phyloP scores from a whole-genome alignment of 352 stramenopile genomes.

The Elongisporangium senticosum region DNA sequence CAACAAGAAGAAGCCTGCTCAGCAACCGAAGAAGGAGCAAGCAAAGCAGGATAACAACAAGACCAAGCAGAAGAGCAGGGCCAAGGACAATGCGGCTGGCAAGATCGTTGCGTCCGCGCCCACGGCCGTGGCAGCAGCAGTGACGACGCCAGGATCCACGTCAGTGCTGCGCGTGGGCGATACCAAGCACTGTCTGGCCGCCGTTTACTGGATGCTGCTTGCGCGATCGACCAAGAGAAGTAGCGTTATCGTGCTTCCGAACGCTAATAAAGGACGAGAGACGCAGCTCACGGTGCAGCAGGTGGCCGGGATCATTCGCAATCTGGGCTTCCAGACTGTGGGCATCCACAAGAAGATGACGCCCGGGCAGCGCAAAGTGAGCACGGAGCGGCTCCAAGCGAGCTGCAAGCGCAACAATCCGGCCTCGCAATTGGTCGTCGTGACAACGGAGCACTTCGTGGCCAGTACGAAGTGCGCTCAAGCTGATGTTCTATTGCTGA shows the following conservation, averaged over 20 bases:
- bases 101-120: conserved; percentile 16
- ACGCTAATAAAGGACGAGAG: conserved; percentile 6
- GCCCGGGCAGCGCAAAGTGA: conserved; percentile 39
- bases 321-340: conserved; percentile 56
- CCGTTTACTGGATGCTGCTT: conserved; percentile 57
- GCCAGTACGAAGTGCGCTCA: conserved; percentile 15
- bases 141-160: conserved; percentile 6
- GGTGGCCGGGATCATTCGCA: conserved; percentile 40
- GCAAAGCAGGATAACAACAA: not conserved
- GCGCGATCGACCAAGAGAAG: conserved; percentile 28
- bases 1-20: conserved; percentile 5
- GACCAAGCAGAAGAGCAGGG: conserved; percentile 9
- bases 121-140: conserved; percentile 8
- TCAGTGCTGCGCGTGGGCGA: conserved; percentile 25
- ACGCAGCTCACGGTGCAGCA: conserved; percentile 19
- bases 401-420: not conserved
- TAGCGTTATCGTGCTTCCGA: conserved; percentile 48
- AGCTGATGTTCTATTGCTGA: conserved; percentile 36
- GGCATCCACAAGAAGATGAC: conserved; percentile 72
- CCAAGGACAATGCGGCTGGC: conserved; percentile 8
- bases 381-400: conserved; percentile 32
- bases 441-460: conserved; percentile 60
- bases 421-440: conserved; percentile 34
- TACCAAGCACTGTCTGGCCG: conserved; percentile 33
- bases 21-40: not conserved